These are phyloP conservation scores for Fusarium mundagurra DNA, from an alignment of 2,329 filamentous ascomycete species.

Conservation along the genomic window DNA sequence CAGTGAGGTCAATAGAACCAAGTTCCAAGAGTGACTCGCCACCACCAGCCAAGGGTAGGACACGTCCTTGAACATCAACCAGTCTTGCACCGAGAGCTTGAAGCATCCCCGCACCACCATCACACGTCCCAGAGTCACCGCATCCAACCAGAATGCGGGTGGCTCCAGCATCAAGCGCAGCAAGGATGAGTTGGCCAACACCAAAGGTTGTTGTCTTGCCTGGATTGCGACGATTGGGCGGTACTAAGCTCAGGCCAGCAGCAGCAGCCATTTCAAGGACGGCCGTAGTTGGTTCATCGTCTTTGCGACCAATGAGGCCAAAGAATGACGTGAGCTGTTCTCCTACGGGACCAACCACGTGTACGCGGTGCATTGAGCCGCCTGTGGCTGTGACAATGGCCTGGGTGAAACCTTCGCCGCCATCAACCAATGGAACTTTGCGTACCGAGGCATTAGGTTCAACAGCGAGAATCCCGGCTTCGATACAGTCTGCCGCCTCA, in stretches of 20 bases:
- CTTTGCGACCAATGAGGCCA: constrained; percentile 51
- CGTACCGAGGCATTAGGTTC: constrained; percentile 53
- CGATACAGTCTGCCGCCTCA: constrained; percentile 61
- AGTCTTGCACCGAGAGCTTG: constrained; percentile 61
- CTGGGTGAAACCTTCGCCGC: constrained; percentile 61
- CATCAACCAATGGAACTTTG: constrained; percentile 63
- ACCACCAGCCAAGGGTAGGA: constrained; percentile 52
- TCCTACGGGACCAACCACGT: constrained; percentile 57
- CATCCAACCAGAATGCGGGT: constrained; percentile 60
- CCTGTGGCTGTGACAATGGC: constrained; percentile 56
- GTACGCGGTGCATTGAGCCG: constrained; percentile 50
- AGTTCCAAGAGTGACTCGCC: constrained; percentile 52
- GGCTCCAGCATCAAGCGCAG: constrained; percentile 57
- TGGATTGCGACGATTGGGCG: constrained; percentile 55
- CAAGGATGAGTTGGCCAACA: constrained; percentile 59
- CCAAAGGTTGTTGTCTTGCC: constrained; percentile 61
- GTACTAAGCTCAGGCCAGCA: constrained; percentile 61
- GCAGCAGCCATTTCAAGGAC: constrained; percentile 64
- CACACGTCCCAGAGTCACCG: constrained; percentile 64
- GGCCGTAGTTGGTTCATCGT: constrained; percentile 49
- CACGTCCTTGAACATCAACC: constrained; percentile 49
- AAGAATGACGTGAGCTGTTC: constrained; percentile 55
- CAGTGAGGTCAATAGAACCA: constrained; percentile 51
- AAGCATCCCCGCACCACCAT: constrained; percentile 63
- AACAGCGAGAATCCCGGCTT: constrained; percentile 57